Conservation (phyloP, 108 stramenopile species). For the Pseudonitzschia delicatissima region DNA sequence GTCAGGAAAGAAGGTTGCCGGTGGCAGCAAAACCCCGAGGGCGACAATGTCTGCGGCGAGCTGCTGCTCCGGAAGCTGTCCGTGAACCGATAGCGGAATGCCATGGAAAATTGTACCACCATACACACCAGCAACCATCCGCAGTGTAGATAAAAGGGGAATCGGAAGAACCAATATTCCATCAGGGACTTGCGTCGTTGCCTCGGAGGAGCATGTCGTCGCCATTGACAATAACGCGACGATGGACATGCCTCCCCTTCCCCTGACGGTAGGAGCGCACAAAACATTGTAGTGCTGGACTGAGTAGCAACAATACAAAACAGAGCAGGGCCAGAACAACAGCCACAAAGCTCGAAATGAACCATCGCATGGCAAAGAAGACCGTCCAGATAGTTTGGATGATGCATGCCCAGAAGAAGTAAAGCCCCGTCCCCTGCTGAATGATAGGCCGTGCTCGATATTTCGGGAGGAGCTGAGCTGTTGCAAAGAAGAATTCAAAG, state of each 20-base stretch:
- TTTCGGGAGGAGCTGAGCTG: constrained; percentile 46
- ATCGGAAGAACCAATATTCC: constrained; percentile 58
- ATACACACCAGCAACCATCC: constrained; percentile 50
- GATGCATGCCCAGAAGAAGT: constrained; percentile 54
- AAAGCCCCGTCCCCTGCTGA: constrained; percentile 43
- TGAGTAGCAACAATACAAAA: constrained; percentile 33
- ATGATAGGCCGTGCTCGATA: constrained; percentile 50
- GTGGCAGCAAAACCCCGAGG: constrained; percentile 35
- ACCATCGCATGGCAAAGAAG: constrained; percentile 47
- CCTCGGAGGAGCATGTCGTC: background rate
- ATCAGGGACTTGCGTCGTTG: constrained; percentile 19
- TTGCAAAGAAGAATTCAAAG: constrained; percentile 47
- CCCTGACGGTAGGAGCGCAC: constrained; percentile 8
- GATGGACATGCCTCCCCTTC: constrained; percentile 14
- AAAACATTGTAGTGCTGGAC: constrained; percentile 31
- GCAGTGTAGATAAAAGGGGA: constrained; percentile 56
- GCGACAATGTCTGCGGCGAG: constrained; percentile 48
- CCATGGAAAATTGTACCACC: constrained; percentile 38
- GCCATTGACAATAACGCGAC: constrained; percentile 1
- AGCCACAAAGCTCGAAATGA: constrained; percentile 46
- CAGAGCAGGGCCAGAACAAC: constrained; percentile 38
- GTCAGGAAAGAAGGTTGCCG: constrained; percentile 36
- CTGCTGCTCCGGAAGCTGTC: constrained; percentile 28
- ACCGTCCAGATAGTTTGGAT: constrained; percentile 55
- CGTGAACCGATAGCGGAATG: constrained; percentile 34